Percentiles rank a stretch among this genome's conserved stretches.
Conservation (phyloP, 2,329 filamentous ascomycete genomes). For the Trichoderma oligosporum region DNA sequence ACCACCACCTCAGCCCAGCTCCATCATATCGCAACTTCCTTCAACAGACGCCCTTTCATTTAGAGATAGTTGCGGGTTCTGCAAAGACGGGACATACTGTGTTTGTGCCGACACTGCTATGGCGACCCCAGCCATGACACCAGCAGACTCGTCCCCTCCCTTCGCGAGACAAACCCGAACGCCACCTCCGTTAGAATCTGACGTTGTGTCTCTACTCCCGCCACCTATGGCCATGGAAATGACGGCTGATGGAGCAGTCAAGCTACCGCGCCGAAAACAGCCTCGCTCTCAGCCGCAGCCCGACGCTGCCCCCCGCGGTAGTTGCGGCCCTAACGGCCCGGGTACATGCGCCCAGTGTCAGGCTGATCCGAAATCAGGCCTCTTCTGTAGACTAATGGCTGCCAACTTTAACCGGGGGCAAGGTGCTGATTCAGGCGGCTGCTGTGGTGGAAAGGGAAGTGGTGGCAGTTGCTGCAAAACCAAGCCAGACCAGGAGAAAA, state of each 20-base stretch:
- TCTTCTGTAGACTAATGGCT: conserved; percentile 79
- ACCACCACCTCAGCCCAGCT: conserved; percentile 22
- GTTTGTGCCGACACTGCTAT: conserved; percentile 66
- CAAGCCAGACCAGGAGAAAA: conserved; percentile 32
- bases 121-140: conserved; percentile 39
- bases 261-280: conserved; percentile 47
- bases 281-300: conserved; percentile 29
- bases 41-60: conserved; percentile 41
- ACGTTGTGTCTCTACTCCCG: conserved; percentile 42
- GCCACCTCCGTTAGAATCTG: conserved; percentile 58
- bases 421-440: conserved; percentile 41
- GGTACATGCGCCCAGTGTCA: conserved; percentile 77
- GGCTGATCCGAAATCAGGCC: conserved; percentile 71
- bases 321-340: conserved; percentile 64
- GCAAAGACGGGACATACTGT: conserved; percentile 76
- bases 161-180: conserved; percentile 51
- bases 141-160: conserved; percentile 39
- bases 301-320: conserved; percentile 29
- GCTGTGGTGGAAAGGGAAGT: conserved; percentile 59
- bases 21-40: conserved; percentile 34
- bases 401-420: conserved; percentile 54
- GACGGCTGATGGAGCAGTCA: conserved; percentile 57
- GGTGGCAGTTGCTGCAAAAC: conserved; percentile 63
- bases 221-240: conserved; percentile 55
- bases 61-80: conserved; percentile 76